Evolutionary conservation across 306 rosid genomes (phyloP).

Genomic region (Sechiopsis laciniata): DNA sequence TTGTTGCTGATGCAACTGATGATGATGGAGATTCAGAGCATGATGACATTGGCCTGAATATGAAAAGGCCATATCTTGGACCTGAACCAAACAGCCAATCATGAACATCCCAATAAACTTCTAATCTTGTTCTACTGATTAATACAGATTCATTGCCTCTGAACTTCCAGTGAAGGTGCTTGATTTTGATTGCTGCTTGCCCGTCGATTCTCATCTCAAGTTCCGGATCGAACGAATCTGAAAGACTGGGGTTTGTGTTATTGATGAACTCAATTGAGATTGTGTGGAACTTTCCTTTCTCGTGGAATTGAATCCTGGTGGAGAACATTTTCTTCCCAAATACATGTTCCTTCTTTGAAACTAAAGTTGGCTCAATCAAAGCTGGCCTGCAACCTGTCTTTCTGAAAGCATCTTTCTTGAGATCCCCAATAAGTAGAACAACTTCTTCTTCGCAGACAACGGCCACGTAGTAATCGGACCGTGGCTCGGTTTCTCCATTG

Average conservation of each 20-base stretch:
- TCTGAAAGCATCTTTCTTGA: constrained; percentile 64
- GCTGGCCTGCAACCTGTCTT: constrained; percentile 63
- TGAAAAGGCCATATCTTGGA: constrained; percentile 66
- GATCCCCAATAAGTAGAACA: constrained; percentile 65
- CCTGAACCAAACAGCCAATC: constrained; percentile 86
- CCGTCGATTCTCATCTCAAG: constrained; percentile 85
- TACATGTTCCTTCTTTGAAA: constrained; percentile 67
- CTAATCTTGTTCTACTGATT: constrained; percentile 53
- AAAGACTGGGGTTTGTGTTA: constrained; percentile 20
- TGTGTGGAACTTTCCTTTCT: constrained; percentile 49
- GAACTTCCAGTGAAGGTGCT: constrained; percentile 91
- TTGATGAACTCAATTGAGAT: constrained; percentile 60
- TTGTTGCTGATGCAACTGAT: background rate
- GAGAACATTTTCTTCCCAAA: constrained; percentile 63
- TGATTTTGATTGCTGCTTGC: constrained; percentile 55
- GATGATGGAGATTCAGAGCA: constrained; percentile 23
- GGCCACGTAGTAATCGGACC: constrained; percentile 64
- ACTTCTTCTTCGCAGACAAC: constrained; percentile 68
- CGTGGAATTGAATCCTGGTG: constrained; percentile 55
- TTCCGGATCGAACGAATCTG: constrained; percentile 57
- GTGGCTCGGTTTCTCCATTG: constrained; percentile 67
- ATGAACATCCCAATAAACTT: constrained; percentile 90
- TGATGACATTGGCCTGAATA: constrained; percentile 52
- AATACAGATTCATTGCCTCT: constrained; percentile 70
- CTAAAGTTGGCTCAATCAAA: constrained; percentile 56